Conservation (phyloP, 257 asterid genomes). For the Nicotiana knightiana region DNA sequence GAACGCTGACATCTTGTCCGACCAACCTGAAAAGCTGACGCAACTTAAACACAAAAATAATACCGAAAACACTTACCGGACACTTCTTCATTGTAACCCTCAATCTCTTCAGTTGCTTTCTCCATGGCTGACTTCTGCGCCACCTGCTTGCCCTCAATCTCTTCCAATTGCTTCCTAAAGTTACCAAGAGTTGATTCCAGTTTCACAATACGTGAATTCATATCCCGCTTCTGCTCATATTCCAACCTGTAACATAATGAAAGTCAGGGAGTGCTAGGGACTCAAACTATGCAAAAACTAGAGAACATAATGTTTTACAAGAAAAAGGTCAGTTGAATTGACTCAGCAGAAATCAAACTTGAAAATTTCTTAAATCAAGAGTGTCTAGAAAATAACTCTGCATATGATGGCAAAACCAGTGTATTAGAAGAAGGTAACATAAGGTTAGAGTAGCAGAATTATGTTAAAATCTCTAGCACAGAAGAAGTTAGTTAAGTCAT, state of each 20-base stretch:
- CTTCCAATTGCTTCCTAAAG: conserved; percentile 47
- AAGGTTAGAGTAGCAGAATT: not conserved
- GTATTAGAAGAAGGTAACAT: not conserved
- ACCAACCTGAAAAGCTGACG: not conserved
- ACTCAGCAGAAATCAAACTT: not conserved
- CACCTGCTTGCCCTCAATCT: conserved; percentile 53
- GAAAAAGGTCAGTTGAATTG: not conserved
- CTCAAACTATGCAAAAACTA: not conserved
- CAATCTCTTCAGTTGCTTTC: conserved; percentile 58
- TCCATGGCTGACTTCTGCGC: conserved; percentile 57
- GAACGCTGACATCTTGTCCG: not conserved
- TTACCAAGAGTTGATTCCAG: conserved; percentile 57
- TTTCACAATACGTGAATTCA: conserved; percentile 75
- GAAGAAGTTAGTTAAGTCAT: not conserved
- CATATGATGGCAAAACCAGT: not conserved
- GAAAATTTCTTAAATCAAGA: not conserved
- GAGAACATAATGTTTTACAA: not conserved
- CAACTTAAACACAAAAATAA: not conserved
- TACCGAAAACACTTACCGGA: conserved; percentile 36
- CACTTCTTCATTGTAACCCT: conserved; percentile 50
- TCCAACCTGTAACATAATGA: conserved; percentile 52
- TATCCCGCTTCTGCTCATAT: conserved; percentile 88
- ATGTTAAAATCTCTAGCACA: not conserved
- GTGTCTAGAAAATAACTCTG: not conserved
- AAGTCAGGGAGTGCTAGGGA: not conserved